Base-by-base conservation (phyloP, 129 eudicot genomes). In the Oenanthe sinensis region DNA sequence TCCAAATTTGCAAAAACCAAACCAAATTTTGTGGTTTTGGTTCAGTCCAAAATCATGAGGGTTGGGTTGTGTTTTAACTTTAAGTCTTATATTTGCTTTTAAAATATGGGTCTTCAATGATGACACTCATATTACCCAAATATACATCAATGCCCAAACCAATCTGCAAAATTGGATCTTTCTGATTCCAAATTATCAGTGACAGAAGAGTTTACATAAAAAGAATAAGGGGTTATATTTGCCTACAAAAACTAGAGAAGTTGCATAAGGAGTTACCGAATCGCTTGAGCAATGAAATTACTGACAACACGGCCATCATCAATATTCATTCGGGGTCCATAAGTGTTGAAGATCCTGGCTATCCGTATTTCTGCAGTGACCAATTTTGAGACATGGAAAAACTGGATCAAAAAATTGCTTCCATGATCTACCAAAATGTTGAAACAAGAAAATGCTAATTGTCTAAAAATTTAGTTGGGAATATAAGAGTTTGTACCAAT, bases 301-400 rank as follows among this genome's bases (percentile, higher is more conserved):
- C 97, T 92, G 84, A 91, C 97, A 17, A 91, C 97, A 49, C 97
- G 94, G 2, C 97, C 97, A 82, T 91, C 97, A 83, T 91, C 97
- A 46, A 91, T 91, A 83, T 91, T 91, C 97, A 91, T 91, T 55
- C 97, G 89, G 37, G 97, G 97, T 50, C 97, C 97, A 83, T 91
- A 91, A 72, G 97, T 91, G 75, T 91, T 91, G 88, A 91, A 91
- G 84, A 91, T 91, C 78, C 97, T 90, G 60, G 97, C 97, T 55
- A 91, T 90, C 77, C 97, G 58, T 40, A 91, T 91, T 83, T 91
- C 97, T 91, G 97, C 80, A 43, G 44, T 40, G 42, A 16, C 16
- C 58, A 79, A 2, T 68, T 55, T 78, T 36, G 1, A 40, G 22
- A 70, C 37, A 76, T 16, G 44, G 15, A 65, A 78, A 46, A 70